Conservation (phyloP, 345 rosid species). For the Citrus trifoliata region DNA sequence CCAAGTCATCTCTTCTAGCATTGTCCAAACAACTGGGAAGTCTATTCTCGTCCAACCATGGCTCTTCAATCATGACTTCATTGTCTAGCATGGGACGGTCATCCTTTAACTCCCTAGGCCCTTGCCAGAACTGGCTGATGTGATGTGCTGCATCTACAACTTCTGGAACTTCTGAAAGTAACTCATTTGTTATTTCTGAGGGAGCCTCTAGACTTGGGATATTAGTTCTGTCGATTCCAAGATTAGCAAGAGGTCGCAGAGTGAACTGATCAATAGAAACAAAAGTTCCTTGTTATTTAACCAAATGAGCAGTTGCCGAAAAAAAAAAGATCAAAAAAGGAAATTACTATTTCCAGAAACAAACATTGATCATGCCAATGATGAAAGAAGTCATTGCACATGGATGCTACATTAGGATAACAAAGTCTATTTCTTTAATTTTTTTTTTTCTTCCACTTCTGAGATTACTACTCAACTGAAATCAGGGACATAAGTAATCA, state of each 20-base stretch:
- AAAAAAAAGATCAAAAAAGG: background rate
- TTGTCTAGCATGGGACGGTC: slow-evolving; percentile 18
- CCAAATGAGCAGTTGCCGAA: background rate
- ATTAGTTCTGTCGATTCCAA: slow-evolving; percentile 73
- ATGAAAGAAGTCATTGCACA: background rate
- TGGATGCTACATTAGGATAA: background rate
- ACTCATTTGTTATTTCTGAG: slow-evolving; percentile 51
- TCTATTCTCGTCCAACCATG: slow-evolving; percentile 60
- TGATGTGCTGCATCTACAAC: slow-evolving; percentile 56
- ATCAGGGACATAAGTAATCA: background rate
- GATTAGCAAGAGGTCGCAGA: slow-evolving; percentile 78
- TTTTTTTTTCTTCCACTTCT: background rate
- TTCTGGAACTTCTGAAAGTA: slow-evolving; percentile 71
- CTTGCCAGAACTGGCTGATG: slow-evolving; percentile 54
- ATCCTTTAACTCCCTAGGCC: slow-evolving; percentile 22
- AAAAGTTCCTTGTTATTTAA: background rate
- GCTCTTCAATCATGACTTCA: slow-evolving; percentile 57
- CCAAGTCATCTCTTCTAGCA: slow-evolving; percentile 75
- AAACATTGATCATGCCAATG: background rate
- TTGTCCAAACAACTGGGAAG: slow-evolving; percentile 74
- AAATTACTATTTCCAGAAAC: background rate
- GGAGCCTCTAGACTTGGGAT: slow-evolving; percentile 48
- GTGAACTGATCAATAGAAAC: slow-evolving; percentile 53
- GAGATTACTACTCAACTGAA: background rate
- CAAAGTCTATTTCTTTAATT: background rate